These are phyloP conservation scores for Aspergillus vadensis DNA, from an alignment of 2,329 filamentous ascomycete genomes.

Conservation along the genomic window DNA sequence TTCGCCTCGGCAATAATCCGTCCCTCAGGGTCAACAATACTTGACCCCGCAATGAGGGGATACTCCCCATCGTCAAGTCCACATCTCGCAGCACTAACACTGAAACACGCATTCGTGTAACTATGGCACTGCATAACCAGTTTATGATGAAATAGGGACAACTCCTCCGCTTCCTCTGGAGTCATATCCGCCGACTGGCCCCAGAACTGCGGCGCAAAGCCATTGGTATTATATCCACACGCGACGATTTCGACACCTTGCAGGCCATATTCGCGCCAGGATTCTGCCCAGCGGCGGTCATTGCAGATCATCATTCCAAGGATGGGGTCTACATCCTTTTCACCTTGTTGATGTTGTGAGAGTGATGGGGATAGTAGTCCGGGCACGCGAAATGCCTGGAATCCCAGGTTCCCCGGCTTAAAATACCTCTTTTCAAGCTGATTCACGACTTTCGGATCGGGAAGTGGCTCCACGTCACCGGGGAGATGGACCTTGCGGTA, in stretches of 20 bases:
- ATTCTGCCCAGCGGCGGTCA: constrained; percentile 57
- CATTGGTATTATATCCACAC: constrained; percentile 56
- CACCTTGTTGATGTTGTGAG: constrained; percentile 19
- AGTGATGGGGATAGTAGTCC: constrained; percentile 41
- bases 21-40: constrained; percentile 53
- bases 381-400: constrained; percentile 56
- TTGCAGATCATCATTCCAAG: constrained; percentile 60
- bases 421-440: constrained; percentile 62
- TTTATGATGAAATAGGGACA: constrained; percentile 56
- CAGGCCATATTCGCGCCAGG: constrained; percentile 55
- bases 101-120: constrained; percentile 57
- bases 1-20: constrained; percentile 54
- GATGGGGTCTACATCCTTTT: constrained; percentile 50
- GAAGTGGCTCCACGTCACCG: constrained; percentile 55
- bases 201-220: constrained; percentile 52
- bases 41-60: constrained; percentile 53
- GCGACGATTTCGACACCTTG: constrained; percentile 53
- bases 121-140: constrained; percentile 56
- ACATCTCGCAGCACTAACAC: constrained; percentile 53
- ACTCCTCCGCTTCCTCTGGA: constrained; percentile 48
- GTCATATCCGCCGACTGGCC: constrained; percentile 46
- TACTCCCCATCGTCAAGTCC: constrained; percentile 56
- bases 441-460: constrained; percentile 52
- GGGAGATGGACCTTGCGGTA: constrained; percentile 61
- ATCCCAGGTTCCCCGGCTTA: constrained; percentile 55